Percentiles rank a stretch among this genome's conserved stretches.
Evolutionary conservation across 2,329 filamentous ascomycete species (phyloP).

Genomic region (Penicillium sp.): DNA sequence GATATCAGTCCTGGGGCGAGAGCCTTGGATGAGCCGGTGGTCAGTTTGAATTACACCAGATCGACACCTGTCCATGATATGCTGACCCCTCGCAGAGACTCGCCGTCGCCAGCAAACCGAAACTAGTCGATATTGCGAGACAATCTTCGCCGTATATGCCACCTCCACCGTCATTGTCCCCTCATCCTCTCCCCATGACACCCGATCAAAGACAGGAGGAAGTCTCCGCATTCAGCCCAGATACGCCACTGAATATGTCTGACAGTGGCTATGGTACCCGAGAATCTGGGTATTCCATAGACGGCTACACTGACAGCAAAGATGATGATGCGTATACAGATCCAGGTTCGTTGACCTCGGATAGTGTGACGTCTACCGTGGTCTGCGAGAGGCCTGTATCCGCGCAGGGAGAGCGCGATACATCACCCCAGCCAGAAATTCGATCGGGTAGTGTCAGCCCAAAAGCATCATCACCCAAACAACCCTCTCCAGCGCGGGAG

Average conservation of each 20-base stretch:
- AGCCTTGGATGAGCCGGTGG: conserved; percentile 25
- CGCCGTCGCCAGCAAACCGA: conserved; percentile 38
- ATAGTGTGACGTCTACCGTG: conserved; percentile 27
- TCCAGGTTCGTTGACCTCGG: conserved; percentile 27
- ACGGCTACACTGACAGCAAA: conserved; percentile 24
- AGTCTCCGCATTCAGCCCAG: conserved; percentile 41
- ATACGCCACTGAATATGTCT: conserved; percentile 37
- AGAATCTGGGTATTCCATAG: conserved; percentile 27
- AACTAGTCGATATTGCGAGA: conserved; percentile 39
- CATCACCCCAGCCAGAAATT: conserved; percentile 21
- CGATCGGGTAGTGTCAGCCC: conserved; percentile 23
- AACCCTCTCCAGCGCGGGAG: conserved; percentile 15
- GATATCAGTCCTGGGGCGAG: conserved; percentile 19
- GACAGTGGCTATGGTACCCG: conserved; percentile 37
- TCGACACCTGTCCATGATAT: background rate
- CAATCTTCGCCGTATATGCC: conserved; percentile 32
- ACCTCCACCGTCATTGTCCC: conserved; percentile 21
- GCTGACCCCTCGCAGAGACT: conserved; percentile 27
- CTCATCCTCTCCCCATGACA: conserved; percentile 32
- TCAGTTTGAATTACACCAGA: conserved; percentile 11
- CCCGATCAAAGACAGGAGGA: conserved; percentile 37
- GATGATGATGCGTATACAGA: conserved; percentile 30
- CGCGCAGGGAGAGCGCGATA: conserved; percentile 17
- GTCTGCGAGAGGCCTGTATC: conserved; percentile 23
- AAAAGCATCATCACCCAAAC: conserved; percentile 16